These are phyloP conservation scores for Fusarium scirpi DNA, from an alignment of 2,329 filamentous ascomycete species.

Conservation along the genomic window DNA sequence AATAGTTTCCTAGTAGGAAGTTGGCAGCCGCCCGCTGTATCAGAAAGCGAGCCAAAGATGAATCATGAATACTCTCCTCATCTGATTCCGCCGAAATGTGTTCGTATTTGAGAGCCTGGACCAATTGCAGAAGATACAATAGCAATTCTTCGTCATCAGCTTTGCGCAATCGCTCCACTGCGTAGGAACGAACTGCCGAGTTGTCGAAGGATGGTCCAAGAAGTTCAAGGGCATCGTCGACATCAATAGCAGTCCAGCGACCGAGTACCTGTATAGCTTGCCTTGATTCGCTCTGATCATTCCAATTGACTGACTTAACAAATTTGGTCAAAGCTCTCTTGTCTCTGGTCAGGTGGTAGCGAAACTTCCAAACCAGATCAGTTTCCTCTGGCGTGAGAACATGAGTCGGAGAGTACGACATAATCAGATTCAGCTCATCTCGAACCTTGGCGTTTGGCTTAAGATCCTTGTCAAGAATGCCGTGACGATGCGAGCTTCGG, in stretches of 20 bases:
- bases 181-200: slow-evolving; percentile 87
- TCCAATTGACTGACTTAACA: slow-evolving; percentile 97
- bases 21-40: slow-evolving; percentile 89
- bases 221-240: slow-evolving; percentile 94
- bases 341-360: slow-evolving; percentile 92
- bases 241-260: slow-evolving; percentile 96
- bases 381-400: slow-evolving; percentile 90
- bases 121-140: slow-evolving; percentile 91
- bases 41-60: slow-evolving; percentile 88
- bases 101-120: slow-evolving; percentile 96
- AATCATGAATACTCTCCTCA: slow-evolving; percentile 75
- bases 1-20: slow-evolving; percentile 91
- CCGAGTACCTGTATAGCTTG: slow-evolving; percentile 91
- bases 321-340: slow-evolving; percentile 96
- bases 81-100: slow-evolving; percentile 71
- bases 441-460: slow-evolving; percentile 96
- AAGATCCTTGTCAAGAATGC: slow-evolving; percentile 92
- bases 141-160: slow-evolving; percentile 92
- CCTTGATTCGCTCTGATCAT: slow-evolving; percentile 83
- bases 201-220: slow-evolving; percentile 94
- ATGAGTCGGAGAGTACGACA: slow-evolving; percentile 93
- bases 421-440: slow-evolving; percentile 90
- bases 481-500: slow-evolving; percentile 88
- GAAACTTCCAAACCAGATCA: slow-evolving; percentile 96
- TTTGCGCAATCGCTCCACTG: slow-evolving; percentile 90